Conservation (phyloP, 495 filamentous ascomycete species). For the Aspergillus conjunctus region DNA sequence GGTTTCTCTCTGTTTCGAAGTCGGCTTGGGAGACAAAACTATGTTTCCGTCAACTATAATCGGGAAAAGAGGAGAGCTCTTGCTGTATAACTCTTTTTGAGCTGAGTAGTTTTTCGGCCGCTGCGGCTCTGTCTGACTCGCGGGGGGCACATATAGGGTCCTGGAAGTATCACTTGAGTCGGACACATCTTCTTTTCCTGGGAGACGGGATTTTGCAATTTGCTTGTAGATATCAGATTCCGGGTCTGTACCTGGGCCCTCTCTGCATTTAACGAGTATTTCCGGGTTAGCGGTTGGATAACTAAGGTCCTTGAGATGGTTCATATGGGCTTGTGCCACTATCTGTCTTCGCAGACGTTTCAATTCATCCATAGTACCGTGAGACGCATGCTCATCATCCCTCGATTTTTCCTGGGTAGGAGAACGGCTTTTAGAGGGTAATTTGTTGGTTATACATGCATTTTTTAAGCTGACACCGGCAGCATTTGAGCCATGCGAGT, state of each 20-base stretch:
- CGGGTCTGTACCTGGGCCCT: conserved; percentile 28
- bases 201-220: conserved; percentile 16
- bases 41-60: conserved; percentile 21
- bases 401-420: neutral
- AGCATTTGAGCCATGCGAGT: neutral
- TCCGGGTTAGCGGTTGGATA: conserved; percentile 21
- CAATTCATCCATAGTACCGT: conserved; percentile 18
- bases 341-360: conserved; percentile 22
- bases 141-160: neutral
- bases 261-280: conserved; percentile 23
- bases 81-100: conserved; percentile 23
- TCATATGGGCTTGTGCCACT: conserved; percentile 18
- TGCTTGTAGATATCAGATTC: conserved; percentile 20
- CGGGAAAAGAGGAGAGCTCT: conserved; percentile 22
- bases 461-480: neutral
- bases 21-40: conserved; percentile 15
- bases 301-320: conserved; percentile 15
- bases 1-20: conserved; percentile 16
- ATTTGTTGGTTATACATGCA: neutral
- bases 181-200: neutral
- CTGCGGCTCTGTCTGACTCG: neutral
- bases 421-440: neutral
- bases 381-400: neutral
- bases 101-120: neutral
- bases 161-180: neutral